Evolutionary conservation across 345 rosid species (phyloP).

Genomic region (Citrus unshiu): DNA sequence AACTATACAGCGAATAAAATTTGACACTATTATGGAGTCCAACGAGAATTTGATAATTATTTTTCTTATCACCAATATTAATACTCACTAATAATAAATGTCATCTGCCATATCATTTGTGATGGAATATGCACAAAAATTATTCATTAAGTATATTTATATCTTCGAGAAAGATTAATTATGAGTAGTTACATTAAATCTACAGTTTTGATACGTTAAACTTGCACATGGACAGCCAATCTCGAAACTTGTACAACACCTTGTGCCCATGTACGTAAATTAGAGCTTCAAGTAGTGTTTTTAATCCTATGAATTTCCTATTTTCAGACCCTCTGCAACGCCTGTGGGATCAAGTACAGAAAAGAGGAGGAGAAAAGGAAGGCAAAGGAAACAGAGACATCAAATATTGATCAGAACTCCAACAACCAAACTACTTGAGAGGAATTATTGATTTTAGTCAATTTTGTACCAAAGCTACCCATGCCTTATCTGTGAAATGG

Average conservation of each 20-base stretch:
- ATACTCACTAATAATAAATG: too few species aligned
- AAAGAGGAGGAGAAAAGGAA: slow-evolving; percentile 22
- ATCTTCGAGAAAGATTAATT: not conserved
- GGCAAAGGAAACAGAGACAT: not conserved
- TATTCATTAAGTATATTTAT: not conserved
- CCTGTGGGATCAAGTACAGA: slow-evolving; percentile 36
- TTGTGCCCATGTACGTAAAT: too few species aligned
- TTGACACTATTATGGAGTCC: too few species aligned
- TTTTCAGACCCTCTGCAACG: slow-evolving; percentile 35
- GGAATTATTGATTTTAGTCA: not conserved
- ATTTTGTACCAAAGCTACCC: not conserved
- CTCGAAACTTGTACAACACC: too few species aligned
- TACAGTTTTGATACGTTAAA: not conserved
- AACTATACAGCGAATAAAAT: too few species aligned
- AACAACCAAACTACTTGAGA: not conserved
- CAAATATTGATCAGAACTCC: not conserved
- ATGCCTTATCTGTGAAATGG: not conserved
- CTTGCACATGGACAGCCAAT: not conserved
- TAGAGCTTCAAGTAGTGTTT: too few species aligned
- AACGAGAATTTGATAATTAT: too few species aligned
- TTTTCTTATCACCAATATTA: too few species aligned
- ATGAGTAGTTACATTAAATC: not conserved
- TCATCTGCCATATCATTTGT: too few species aligned
- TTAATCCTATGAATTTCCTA: too few species aligned
- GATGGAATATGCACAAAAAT: too few species aligned